Conservation (phyloP, 192 early-diverging fungal genomes). For the Coemansia furcata region DNA sequence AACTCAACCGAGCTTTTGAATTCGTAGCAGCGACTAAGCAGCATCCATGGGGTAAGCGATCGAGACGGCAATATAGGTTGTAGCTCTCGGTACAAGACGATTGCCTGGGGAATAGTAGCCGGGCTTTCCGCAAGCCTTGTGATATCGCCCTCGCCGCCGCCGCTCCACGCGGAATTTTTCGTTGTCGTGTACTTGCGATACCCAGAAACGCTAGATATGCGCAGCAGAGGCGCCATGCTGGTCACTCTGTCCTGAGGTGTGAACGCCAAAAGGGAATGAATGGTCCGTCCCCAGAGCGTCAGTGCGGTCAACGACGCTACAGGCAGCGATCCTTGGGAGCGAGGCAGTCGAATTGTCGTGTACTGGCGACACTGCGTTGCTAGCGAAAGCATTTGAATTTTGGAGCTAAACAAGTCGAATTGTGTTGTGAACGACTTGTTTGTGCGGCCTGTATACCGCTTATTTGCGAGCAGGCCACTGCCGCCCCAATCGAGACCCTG, state of each 20-base stretch:
- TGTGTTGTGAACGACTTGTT: slow-evolving; percentile 14
- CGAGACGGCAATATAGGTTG: slow-evolving; percentile 11
- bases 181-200: background rate
- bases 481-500: background rate
- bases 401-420: slow-evolving; percentile 27
- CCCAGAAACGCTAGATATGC: background rate
- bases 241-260: slow-evolving; percentile 38
- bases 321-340: slow-evolving; percentile 30
- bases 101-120: slow-evolving; percentile 22
- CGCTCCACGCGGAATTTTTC: background rate
- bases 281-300: slow-evolving; percentile 42
- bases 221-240: slow-evolving; percentile 32
- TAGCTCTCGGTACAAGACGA: slow-evolving; percentile 24
- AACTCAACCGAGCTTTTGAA: background rate
- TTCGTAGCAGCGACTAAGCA: slow-evolving; percentile 31
- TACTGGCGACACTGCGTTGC: slow-evolving; percentile 38
- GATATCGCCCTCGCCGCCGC: slow-evolving; percentile 13
- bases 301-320: slow-evolving; percentile 33
- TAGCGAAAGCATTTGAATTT: slow-evolving; percentile 44
- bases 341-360: slow-evolving; percentile 31
- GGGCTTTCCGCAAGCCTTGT: slow-evolving; percentile 21
- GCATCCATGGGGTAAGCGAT: slow-evolving; percentile 46
- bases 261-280: slow-evolving; percentile 38
- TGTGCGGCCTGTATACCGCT: slow-evolving; percentile 20
- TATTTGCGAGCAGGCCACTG: slow-evolving; percentile 3